Conservation (phyloP, 2,329 filamentous ascomycete species). For the Cladophialophora psammophila region DNA sequence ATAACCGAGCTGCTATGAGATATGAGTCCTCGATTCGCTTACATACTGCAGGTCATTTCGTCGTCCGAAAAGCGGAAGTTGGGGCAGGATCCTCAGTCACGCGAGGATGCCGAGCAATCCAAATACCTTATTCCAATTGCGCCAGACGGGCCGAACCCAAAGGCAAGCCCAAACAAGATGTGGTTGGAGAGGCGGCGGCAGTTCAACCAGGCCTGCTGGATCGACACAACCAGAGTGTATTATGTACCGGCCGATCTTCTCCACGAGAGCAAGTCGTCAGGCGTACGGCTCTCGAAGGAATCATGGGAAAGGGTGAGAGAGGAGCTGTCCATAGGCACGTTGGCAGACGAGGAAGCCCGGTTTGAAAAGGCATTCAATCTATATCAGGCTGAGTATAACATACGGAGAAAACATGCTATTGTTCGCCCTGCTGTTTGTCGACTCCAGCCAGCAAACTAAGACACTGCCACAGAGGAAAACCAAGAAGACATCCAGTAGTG, state of each 20-base stretch:
- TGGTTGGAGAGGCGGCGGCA: neutral
- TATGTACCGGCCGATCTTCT: slow-evolving; percentile 5
- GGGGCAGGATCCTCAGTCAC: neutral
- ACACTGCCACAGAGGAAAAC: too few relatives aligned
- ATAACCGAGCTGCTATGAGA: neutral
- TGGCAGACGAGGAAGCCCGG: slow-evolving; percentile 2
- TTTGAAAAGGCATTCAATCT: slow-evolving; percentile 2
- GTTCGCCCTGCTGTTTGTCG: too few relatives aligned
- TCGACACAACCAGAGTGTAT: slow-evolving; percentile 11
- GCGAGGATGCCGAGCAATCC: neutral
- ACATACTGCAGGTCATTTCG: slow-evolving; percentile 4
- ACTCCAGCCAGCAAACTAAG: too few relatives aligned
- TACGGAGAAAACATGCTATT: too few relatives aligned
- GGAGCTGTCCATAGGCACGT: neutral
- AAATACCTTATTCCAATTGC: slow-evolving; percentile 14
- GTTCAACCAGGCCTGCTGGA: slow-evolving; percentile 7
- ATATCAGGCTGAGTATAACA: neutral
- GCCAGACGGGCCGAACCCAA: neutral
- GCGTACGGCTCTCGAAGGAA: neutral
- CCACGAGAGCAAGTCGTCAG: neutral
- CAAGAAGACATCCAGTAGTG: too few relatives aligned
- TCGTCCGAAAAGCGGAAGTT: neutral
- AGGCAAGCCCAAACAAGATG: neutral
- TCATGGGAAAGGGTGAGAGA: slow-evolving; percentile 10
- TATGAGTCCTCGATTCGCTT: neutral